phyloP scores from a whole-genome alignment of 2,329 filamentous ascomycete genomes.

The Alternaria infectoria region DNA sequence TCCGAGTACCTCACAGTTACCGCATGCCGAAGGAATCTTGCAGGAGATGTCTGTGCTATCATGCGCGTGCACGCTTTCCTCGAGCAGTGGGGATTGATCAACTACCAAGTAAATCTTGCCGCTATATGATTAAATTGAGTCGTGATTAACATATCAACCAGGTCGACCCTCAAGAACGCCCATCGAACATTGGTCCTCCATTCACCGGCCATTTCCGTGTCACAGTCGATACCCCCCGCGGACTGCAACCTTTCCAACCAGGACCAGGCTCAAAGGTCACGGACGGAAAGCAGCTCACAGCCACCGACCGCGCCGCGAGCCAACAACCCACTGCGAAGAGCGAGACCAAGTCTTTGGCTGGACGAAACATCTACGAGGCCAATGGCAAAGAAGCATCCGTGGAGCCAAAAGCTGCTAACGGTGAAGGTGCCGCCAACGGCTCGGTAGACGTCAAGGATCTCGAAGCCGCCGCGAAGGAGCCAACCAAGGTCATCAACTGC shows the following conservation, averaged over 20 bases:
- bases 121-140: not conserved
- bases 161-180: conserved; percentile 95
- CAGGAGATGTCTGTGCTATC: conserved; percentile 97
- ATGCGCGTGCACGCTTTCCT: conserved; percentile 98
- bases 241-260: conserved; percentile 93
- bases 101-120: conserved; percentile 79
- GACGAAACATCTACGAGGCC: conserved; percentile 93
- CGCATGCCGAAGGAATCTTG: conserved; percentile 90
- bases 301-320: conserved; percentile 75
- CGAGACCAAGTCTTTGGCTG: conserved; percentile 89
- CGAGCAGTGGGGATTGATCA: conserved; percentile 98
- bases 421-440: conserved; percentile 76
- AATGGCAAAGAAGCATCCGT: conserved; percentile 81
- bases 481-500: conserved; percentile 76
- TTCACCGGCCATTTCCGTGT: conserved; percentile 98
- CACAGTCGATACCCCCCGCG: conserved; percentile 92
- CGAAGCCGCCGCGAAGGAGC: conserved; percentile 65
- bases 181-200: conserved; percentile 92
- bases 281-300: conserved; percentile 64
- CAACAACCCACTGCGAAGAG: conserved; percentile 72
- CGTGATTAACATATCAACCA: conserved; percentile 49
- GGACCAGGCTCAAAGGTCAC: conserved; percentile 72
- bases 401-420: conserved; percentile 62
- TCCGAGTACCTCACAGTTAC: conserved; percentile 97
- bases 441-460: conserved; percentile 68